These are phyloP conservation scores for Byssoonygena ceratinophila DNA, from an alignment of 2,329 filamentous ascomycete genomes.

Conservation along the genomic window DNA sequence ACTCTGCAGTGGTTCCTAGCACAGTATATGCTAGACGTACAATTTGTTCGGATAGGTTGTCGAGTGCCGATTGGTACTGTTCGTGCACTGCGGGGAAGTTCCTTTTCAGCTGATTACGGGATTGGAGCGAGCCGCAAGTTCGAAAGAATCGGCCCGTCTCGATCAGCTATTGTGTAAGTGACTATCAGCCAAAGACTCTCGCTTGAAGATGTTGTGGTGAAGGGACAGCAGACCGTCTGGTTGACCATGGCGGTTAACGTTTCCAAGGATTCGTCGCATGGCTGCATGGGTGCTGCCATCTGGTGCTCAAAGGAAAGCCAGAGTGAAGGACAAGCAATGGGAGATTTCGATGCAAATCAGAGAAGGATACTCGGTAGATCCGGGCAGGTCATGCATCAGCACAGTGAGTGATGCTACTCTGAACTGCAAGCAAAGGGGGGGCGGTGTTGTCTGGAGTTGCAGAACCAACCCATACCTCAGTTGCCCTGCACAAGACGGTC, in stretches of 20 bases:
- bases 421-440: too few relatives aligned
- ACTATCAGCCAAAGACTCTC: too few relatives aligned
- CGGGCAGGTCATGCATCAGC: too few relatives aligned
- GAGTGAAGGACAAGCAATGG: too few relatives aligned
- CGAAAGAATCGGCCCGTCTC: slow-evolving; percentile 35
- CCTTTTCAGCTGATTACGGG: slow-evolving; percentile 29
- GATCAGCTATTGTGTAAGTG: slow-evolving; percentile 25
- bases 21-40: too few relatives aligned
- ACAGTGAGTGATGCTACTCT: too few relatives aligned
- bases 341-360: too few relatives aligned
- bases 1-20: too few relatives aligned
- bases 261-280: slow-evolving; percentile 25
- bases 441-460: too few relatives aligned
- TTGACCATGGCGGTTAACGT: slow-evolving; percentile 30
- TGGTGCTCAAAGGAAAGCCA: too few relatives aligned
- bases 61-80: slow-evolving; percentile 32
- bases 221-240: slow-evolving; percentile 25
- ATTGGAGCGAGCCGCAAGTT: slow-evolving; percentile 27
- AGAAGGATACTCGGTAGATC: too few relatives aligned
- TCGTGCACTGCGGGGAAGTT: slow-evolving; percentile 32
- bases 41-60: slow-evolving; percentile 35
- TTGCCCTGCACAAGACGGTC: neutral
- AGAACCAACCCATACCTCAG: too few relatives aligned
- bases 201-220: neutral
- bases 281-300: neutral